Conservation (phyloP, 2,329 filamentous ascomycete genomes). For the Onygenales sp. region DNA sequence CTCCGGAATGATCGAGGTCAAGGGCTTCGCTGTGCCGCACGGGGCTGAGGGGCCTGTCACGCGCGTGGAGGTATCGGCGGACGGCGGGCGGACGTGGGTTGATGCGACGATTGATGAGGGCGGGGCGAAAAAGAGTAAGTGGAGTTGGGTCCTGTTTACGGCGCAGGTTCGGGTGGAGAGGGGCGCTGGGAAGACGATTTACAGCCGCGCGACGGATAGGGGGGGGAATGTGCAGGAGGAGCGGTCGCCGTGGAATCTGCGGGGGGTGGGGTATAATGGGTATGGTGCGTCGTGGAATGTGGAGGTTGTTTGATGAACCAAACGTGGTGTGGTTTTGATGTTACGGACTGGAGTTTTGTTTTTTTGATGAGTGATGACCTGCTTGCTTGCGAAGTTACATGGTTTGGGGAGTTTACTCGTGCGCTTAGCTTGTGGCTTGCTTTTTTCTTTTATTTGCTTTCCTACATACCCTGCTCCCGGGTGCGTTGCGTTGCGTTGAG, state of each 20-base stretch:
- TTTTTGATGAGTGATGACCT: not conserved
- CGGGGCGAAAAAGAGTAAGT: slow-evolving; percentile 29
- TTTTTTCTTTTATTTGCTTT: too few species aligned
- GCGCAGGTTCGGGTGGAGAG: slow-evolving; percentile 29
- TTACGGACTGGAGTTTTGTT: not conserved
- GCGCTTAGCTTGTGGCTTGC: too few species aligned
- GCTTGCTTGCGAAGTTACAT: too few species aligned
- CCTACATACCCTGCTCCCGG: too few species aligned
- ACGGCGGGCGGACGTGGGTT: slow-evolving; percentile 42
- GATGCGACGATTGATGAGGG: slow-evolving; percentile 34
- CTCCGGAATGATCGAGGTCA: slow-evolving; percentile 38
- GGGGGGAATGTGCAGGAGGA: slow-evolving; percentile 43
- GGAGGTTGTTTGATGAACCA: not conserved
- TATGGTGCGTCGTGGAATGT: slow-evolving; percentile 46
- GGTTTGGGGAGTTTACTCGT: too few species aligned
- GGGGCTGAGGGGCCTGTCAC: slow-evolving; percentile 44
- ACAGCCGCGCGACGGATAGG: slow-evolving; percentile 46
- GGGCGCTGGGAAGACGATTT: slow-evolving; percentile 36
- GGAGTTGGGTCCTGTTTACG: slow-evolving; percentile 51
- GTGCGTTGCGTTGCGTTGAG: too few species aligned
- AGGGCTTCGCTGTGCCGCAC: slow-evolving; percentile 48
- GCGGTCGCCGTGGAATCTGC: slow-evolving; percentile 47
- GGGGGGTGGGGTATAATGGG: slow-evolving; percentile 52
- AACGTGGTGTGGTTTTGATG: not conserved
- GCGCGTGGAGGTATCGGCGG: slow-evolving; percentile 44